phyloP scores from a whole-genome alignment of 805 yeast species.

The Komagataella kurtzmanii region DNA sequence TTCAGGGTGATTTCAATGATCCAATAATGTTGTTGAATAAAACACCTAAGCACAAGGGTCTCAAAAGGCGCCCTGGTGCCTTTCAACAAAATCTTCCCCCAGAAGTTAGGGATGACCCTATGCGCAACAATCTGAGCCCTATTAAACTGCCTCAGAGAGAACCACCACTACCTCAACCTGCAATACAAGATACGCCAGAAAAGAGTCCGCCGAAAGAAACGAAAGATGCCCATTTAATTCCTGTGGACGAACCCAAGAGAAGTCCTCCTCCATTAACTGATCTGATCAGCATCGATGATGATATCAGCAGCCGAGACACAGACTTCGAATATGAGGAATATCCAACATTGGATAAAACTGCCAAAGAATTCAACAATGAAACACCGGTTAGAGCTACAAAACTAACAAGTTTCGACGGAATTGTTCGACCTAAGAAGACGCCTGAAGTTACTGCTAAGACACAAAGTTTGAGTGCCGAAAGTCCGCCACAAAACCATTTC shows the following conservation, averaged over 20 bases:
- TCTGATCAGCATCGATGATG: not conserved
- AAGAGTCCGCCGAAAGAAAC: not conserved
- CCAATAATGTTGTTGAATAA: not conserved
- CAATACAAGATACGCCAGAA: not conserved
- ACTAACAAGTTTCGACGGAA: not conserved
- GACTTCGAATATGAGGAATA: not conserved
- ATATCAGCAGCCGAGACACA: not conserved
- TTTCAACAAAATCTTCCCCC: not conserved
- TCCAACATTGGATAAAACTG: not conserved
- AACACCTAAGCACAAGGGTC: not conserved
- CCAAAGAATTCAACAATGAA: not conserved
- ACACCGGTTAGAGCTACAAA: not conserved
- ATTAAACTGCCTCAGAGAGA: not conserved
- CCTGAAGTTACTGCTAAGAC: not conserved
- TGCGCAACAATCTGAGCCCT: not conserved
- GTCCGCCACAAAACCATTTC: not conserved
- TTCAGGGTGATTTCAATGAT: not conserved
- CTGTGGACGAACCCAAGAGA: not conserved
- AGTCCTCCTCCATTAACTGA: not conserved
- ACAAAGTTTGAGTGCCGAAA: not conserved
- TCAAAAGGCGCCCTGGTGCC: not conserved
- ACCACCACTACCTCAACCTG: not conserved
- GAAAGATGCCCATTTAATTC: not conserved
- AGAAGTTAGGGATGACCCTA: not conserved
- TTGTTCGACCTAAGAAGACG: not conserved